Base-by-base conservation (phyloP, 805 yeast genomes). In the Candida orba region DNA sequence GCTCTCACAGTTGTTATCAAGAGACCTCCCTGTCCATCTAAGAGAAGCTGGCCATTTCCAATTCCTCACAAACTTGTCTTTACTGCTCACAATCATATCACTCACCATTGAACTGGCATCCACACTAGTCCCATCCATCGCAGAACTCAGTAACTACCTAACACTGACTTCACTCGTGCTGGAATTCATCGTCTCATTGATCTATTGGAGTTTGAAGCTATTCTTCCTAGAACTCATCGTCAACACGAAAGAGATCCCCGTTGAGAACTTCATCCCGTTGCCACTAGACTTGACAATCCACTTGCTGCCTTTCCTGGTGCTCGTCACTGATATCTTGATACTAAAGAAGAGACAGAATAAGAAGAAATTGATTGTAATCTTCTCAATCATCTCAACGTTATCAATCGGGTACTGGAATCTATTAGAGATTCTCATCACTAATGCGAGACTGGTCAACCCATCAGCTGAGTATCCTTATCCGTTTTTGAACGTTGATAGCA, bases 171-270 rank as follows among this genome's bases (percentile, higher is more conserved):
- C 80, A 0, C 60, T 81, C 37, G 75, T 78, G 0, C 53, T 79
- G 15, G 90, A 83, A 56, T 64, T 72, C 10, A 67, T 83, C 18
- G 88, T 84, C 15, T 69, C 85, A 0, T 30, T 64, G 2, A 75
- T 84, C 14, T 84, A 84, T 58, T 84, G 93, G 91, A 78, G 81
- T 0, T 67, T 84, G 50, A 66, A 79, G 49, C 44, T 82, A 15
- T 75, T 78, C 53, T 71, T 72, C 40, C 55, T 72, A 31, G 64
- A 66, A 18, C 56, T 79, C 42, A 79, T 84, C 33, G 62, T 74
- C 7, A 39, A 45, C 40, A 64, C 66, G 24, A 60, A 54, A 8
- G 56, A 43, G 34, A 25, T 54, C 46, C 33, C 52, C 32, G 20
- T 48, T 44, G 6, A 63, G 50, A 6, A 50, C 59, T 35, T 53